phyloP scores from a whole-genome alignment of 805 yeast species.

The Cyberlindnera maclurae region DNA sequence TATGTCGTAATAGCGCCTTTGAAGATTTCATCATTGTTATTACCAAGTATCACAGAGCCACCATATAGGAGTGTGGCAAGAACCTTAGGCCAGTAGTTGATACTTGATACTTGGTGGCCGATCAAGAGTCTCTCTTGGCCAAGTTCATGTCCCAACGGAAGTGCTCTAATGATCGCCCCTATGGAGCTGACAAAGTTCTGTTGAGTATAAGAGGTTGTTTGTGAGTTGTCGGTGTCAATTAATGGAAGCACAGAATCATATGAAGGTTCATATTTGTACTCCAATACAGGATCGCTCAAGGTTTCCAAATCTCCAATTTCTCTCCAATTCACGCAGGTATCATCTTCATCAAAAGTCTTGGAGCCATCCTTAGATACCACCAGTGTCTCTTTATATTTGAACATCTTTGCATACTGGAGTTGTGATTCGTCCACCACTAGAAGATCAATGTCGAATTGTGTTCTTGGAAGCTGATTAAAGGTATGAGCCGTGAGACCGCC shows the following conservation, averaged over 20 bases:
- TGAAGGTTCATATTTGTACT: slow-evolving; percentile 25
- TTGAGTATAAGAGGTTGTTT: slow-evolving; percentile 37
- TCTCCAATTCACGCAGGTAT: slow-evolving; percentile 22
- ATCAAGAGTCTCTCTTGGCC: slow-evolving; percentile 25
- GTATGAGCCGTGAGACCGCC: slow-evolving; percentile 34
- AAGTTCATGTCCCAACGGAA: slow-evolving; percentile 32
- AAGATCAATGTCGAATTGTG: slow-evolving; percentile 24
- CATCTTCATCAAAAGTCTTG: background rate
- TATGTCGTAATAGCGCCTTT: slow-evolving; percentile 3
- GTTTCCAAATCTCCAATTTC: slow-evolving; percentile 13
- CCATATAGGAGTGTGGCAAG: slow-evolving; percentile 29
- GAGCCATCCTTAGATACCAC: slow-evolving; percentile 23
- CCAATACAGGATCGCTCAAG: slow-evolving; percentile 7
- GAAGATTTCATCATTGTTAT: background rate
- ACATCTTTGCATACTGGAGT: slow-evolving; percentile 17
- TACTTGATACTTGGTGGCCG: slow-evolving; percentile 19
- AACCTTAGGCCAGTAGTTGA: slow-evolving; percentile 39
- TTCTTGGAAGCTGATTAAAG: slow-evolving; percentile 28
- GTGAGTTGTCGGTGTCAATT: slow-evolving; percentile 27
- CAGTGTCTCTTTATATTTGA: slow-evolving; percentile 27
- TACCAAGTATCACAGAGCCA: slow-evolving; percentile 26
- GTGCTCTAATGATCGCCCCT: slow-evolving; percentile 37
- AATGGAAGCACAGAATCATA: slow-evolving; percentile 25
- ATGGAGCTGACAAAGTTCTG: slow-evolving; percentile 45
- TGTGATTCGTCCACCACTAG: slow-evolving; percentile 25